Base-by-base conservation (phyloP, 768 basidiomycete genomes). In the Boletus sp. region DNA sequence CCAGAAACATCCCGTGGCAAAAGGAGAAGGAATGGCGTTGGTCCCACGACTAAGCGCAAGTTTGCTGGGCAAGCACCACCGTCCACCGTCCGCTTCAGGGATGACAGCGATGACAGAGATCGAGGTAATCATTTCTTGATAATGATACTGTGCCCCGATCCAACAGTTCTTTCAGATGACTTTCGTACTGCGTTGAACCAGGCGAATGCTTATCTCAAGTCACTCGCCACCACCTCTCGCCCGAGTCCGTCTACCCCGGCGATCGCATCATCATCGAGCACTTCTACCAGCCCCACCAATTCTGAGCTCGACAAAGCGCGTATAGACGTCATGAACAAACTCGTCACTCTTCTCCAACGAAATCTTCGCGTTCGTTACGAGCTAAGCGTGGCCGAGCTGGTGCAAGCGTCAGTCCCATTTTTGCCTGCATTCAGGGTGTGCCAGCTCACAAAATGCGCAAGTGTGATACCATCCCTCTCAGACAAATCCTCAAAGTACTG, bases 351-450 rank as follows among this genome's bases (percentile, higher is more conserved):
- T 20, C 73, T 95, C 2, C 86, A 86, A 62, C 80, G 85, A 24
- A 86, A 87, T 63, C 68, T 90, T 44, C 82, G 89, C 14, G 87
- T 97, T 20, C 80, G 87, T 49, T 91, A 87, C 64, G 89, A 94
- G 64, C 64, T 94, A 24, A 81, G 84, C 47, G 73, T 90, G 7
- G 72, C 77, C 0, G 89, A 94, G 41, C 73, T 94, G 18, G 73
- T 92, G n/a, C 77, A 84, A 64, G 84, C 82, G 94, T 96, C 64
- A 69, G 92, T 73, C 10, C 37, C 20, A 18, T 52, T 49, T 30
- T 50, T 54, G 2, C 50, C 18, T 47, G n/a, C 29, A 20, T 35
- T 47, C 20, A 47, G 61, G 37, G 7, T 29, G 28, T 42, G 37
- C 54, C 30, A 62, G 32, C 67, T 61, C 57, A 59, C 47, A 5